These are phyloP conservation scores for Rhodotorula taiwanensis DNA, from an alignment of 768 basidiomycete genomes.

Conservation along the genomic window DNA sequence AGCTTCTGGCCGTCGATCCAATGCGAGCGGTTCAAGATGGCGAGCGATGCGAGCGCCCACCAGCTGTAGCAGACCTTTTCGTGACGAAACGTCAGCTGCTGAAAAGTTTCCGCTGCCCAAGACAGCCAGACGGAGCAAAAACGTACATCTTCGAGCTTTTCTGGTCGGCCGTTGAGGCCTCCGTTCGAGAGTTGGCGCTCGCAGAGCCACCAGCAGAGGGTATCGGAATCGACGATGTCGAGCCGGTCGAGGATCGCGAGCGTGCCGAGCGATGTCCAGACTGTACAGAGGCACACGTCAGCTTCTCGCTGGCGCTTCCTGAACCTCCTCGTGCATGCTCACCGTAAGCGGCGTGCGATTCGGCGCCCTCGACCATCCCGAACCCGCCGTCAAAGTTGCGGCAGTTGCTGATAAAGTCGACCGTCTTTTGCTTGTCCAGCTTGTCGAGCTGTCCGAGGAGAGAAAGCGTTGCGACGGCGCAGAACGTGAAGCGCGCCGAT, in stretches of 20 bases:
- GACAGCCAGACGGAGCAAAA: too few species aligned
- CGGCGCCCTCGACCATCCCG: constrained; percentile 72
- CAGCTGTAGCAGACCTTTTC: constrained; percentile 89
- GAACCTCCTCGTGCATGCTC: constrained; percentile 15
- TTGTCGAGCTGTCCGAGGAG: constrained; percentile 67
- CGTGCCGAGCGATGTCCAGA: constrained; percentile 81
- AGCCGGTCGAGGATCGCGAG: constrained; percentile 78
- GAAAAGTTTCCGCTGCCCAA: too few species aligned
- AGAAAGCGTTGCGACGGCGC: constrained; percentile 73
- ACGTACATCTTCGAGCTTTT: constrained; percentile 92
- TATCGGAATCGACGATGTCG: constrained; percentile 68
- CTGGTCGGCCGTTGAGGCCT: constrained; percentile 92
- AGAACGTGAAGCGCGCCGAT: constrained; percentile 85
- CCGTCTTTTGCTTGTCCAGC: constrained; percentile 60
- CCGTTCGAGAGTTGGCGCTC: constrained; percentile 90
- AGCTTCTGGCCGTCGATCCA: constrained; percentile 86
- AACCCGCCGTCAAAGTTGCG: constrained; percentile 95
- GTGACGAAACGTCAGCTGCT: too few species aligned
- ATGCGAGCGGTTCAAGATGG: constrained; percentile 68
- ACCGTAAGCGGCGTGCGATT: constrained; percentile 92
- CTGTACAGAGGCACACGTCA: constrained; percentile 48
- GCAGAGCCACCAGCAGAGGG: constrained; percentile 83
- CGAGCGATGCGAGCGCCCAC: constrained; percentile 85
- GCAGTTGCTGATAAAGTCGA: constrained; percentile 67
- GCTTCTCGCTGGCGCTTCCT: not conserved